Conservation (phyloP, 768 basidiomycete species). For the Panaeolus cyanescens region DNA sequence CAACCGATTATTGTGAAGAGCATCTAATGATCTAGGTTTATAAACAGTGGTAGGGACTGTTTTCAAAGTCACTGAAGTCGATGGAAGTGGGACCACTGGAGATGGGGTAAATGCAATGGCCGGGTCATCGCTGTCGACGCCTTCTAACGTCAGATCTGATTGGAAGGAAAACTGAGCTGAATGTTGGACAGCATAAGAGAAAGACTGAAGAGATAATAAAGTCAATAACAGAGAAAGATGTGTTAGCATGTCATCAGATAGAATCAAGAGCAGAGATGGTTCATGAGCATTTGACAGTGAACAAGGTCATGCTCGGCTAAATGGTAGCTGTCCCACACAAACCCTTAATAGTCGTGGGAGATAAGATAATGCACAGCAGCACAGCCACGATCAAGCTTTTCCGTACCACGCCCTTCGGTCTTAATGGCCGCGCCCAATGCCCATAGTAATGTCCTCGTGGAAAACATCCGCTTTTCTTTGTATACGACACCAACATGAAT, state of each 20-base stretch:
- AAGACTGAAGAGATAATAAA: conserved; percentile 15
- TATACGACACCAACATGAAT: neutral
- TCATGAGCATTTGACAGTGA: neutral
- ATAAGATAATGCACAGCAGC: neutral
- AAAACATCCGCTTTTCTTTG: neutral
- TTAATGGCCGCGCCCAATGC: neutral
- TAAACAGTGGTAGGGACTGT: conserved; percentile 59
- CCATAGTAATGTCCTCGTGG: neutral
- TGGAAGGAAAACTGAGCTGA: neutral
- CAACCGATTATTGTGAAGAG: conserved; percentile 52
- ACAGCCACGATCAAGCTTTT: neutral
- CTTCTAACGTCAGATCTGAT: neutral
- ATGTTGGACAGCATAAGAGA: conserved; percentile 10
- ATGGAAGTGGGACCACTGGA: conserved; percentile 11
- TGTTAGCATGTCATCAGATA: conserved; percentile 17
- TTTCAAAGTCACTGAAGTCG: conserved; percentile 32
- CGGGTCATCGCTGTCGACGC: neutral
- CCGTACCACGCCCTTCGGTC: neutral
- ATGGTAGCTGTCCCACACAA: neutral
- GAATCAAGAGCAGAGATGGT: conserved; percentile 4
- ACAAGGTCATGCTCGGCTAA: neutral
- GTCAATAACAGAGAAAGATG: conserved; percentile 15
- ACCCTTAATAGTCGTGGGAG: conserved; percentile 1
- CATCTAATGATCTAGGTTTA: conserved; percentile 54
- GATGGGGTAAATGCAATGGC: conserved; percentile 17